These are phyloP conservation scores for Fraxinus sp. DNA, from an alignment of 305 asterid genomes.

Conservation along the genomic window DNA sequence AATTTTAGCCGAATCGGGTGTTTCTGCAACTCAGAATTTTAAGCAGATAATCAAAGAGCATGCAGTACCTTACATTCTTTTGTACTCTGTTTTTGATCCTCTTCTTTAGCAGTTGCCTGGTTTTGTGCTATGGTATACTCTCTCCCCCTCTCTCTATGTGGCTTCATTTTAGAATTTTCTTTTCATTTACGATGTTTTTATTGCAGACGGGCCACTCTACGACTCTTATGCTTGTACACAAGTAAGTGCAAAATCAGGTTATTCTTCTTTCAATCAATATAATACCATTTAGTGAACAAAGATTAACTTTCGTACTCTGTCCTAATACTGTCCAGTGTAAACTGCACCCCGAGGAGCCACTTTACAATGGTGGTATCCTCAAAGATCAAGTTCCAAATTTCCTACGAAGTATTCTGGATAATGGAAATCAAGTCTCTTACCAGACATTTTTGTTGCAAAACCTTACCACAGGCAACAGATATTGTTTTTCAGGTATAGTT, in stretches of 20 bases:
- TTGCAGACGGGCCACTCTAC: conserved; percentile 48
- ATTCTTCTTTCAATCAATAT: neutral
- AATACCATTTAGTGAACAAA: neutral
- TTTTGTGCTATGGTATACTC: conserved; percentile 33
- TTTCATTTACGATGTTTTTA: neutral
- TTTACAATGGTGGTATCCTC: conserved; percentile 70
- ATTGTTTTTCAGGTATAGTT: conserved; percentile 72
- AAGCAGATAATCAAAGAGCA: conserved; percentile 19
- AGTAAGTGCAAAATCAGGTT: conserved; percentile 19
- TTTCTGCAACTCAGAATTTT: neutral
- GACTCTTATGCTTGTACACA: conserved; percentile 44
- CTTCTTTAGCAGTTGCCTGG: conserved; percentile 17
- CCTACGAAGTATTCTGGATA: neutral
- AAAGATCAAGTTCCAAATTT: conserved; percentile 22
- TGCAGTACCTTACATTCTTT: conserved; percentile 22
- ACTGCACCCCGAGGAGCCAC: conserved; percentile 50
- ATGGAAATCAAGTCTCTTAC: conserved; percentile 19
- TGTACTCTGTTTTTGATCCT: conserved; percentile 21
- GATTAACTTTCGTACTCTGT: neutral
- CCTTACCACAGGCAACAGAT: conserved; percentile 39
- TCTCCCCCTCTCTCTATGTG: conserved; percentile 9
- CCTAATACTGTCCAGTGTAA: conserved; percentile 43
- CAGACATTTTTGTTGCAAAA: conserved; percentile 40
- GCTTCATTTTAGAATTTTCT: neutral
- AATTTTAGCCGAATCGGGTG: neutral